Base-by-base conservation (phyloP, 2,329 filamentous ascomycete genomes). In the Pleomassaria siparia region DNA sequence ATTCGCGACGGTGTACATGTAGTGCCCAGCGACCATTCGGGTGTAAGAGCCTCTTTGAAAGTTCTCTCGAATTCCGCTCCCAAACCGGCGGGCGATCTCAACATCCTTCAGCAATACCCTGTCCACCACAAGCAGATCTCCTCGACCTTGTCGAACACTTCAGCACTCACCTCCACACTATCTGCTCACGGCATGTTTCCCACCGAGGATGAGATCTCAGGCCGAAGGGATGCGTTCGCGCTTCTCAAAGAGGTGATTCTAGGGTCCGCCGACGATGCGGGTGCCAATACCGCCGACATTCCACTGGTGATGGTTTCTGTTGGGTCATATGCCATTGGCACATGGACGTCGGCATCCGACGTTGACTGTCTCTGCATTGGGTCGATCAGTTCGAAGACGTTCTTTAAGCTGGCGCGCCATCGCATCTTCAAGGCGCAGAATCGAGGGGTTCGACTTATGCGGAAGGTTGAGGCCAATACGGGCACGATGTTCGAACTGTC, bases 311-410 rank as follows among this genome's bases (percentile, higher is more conserved):
- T 87, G 7, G 74, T 82, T 5, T 76, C 84, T 0, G 82, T 87
- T n/a, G 85, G 85, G 0, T 87, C 85, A 0, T 86, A 84, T 57
- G 81, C 80, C 2, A 70, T 88, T 2, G 80, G 79, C 9, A 79
- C 84, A 2, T 87, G 84, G 82, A 82, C 80, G 1, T 58, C 71
- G 1, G 63, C 74, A 0, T 87, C 84, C 1, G 83, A 87, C 55
- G 76, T 88, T 6, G 83, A 88, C 65, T 84, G 83, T 56, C 74
- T 88, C 5, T 86, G 79, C 54, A 80, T 88, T 51, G 83, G 84
- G 1, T 75, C 79, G 18, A 81, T 85, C 47, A 82, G 82, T 58
- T 70, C 82, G 1, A 76, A 74, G 49, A 81, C 77, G 0, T 88
- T 88, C 63, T 86, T 87, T 60, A 65, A 79, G 9, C 70, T 87